Base-by-base conservation (phyloP, 116 monocot species). In the Phalaenopsis hybrid region DNA sequence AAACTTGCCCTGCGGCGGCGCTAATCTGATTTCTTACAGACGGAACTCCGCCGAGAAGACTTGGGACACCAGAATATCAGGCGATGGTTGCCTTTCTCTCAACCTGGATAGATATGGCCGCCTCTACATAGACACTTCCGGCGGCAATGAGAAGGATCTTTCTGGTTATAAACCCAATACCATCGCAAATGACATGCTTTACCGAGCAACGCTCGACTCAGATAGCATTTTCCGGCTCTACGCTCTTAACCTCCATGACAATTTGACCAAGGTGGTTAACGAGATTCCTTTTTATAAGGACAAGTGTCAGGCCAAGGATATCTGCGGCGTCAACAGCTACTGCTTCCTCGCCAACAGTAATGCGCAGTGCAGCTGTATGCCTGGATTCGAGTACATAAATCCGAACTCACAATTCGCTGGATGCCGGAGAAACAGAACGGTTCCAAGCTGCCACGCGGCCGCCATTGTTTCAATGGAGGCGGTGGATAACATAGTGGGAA, bases 301-400 rank as follows among this genome's bases (percentile, higher is more conserved):
- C 20, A 13, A 8, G 20, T 63, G 51, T n/a, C 10, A 10, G 18
- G 31, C 8, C 18, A 79, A 44, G 4, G 84, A 79, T 9, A 37
- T 43, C 37, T 87, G 87, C 59, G 87, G 81, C 69, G 28, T 55
- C 0, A 84, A 84, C 79, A 83, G 78, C 79, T 84, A 79, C 70
- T 84, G 81, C 76, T 18, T 15, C 13, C 20, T 51, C 69, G 31
- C 5, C 0, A 25, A 25, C 11, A 43, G 9, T 23, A 15, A 70
- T 1, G 44, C 46, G 2, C 8, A 1, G 5, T 88, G 85, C 72
- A 0, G 25, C 1, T 85, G 88, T 33, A n/a, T 59, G 12, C 82
- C 79, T 0, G 69, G 80, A 8, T 87, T 74, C 49, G 48, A 20
- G 33, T 77, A 55, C 37, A 16, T 82, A 13, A 48, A 80, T 12